Conservation (phyloP, 257 asterid species). For the Henckelia pumila region DNA sequence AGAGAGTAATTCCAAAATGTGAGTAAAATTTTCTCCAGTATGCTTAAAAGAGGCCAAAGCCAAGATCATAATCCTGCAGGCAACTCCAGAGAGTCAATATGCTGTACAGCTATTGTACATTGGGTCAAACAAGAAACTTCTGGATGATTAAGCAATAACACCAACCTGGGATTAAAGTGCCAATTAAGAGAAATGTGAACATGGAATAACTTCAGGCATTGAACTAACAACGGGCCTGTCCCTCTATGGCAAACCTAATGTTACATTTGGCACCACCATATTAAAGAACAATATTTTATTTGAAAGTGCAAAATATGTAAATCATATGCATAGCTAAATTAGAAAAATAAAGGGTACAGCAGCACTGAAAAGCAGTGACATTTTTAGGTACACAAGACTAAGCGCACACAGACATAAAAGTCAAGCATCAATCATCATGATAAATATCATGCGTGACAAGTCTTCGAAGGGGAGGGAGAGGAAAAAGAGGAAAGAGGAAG, state of each 20-base stretch:
- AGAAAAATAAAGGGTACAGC: constrained; percentile 21
- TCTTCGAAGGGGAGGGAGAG: background rate
- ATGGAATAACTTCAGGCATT: constrained; percentile 56
- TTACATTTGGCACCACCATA: constrained; percentile 53
- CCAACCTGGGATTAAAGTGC: constrained; percentile 62
- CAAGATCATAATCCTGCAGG: constrained; percentile 57
- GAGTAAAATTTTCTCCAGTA: constrained; percentile 45
- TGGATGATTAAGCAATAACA: constrained; percentile 41
- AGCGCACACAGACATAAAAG: constrained; percentile 4
- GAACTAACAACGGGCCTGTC: constrained; percentile 60
- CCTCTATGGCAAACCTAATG: constrained; percentile 60
- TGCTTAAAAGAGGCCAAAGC: constrained; percentile 51
- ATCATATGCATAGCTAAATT: constrained; percentile 16
- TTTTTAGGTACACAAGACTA: constrained; percentile 7
- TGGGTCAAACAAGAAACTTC: constrained; percentile 45
- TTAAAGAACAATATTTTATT: constrained; percentile 39
- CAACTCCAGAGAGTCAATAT: constrained; percentile 60
- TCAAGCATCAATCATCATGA: constrained; percentile 20
- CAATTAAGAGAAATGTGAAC: constrained; percentile 59
- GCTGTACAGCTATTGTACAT: constrained; percentile 35
- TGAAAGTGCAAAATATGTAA: constrained; percentile 26
- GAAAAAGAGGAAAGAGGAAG: too few relatives aligned
- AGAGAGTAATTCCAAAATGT: constrained; percentile 41
- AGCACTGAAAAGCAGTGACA: constrained; percentile 14
- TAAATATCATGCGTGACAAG: background rate